Conservation (phyloP, 306 rosid genomes). For the Cucurbita ficifolia region DNA sequence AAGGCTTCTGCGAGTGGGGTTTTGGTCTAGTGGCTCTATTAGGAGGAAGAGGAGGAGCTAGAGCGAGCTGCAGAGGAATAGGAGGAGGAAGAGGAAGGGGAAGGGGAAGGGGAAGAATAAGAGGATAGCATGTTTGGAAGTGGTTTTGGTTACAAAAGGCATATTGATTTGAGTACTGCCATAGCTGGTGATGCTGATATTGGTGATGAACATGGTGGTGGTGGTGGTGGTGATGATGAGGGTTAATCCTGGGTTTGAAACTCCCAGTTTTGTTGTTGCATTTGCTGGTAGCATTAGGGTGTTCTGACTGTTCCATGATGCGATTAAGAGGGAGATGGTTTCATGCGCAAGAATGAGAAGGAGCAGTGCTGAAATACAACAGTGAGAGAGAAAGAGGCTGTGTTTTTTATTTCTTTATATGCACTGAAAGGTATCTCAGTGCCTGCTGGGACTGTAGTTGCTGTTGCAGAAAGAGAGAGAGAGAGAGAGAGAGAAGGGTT, state of each 20-base stretch:
- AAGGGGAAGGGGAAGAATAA: constrained; percentile 80
- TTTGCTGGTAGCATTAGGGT: constrained; percentile 49
- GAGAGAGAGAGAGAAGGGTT: constrained; percentile 16
- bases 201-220: constrained; percentile 11
- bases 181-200: constrained; percentile 30
- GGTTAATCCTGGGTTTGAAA: constrained; percentile 17
- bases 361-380: constrained; percentile 5
- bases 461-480: constrained; percentile 2
- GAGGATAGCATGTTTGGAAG: constrained; percentile 49
- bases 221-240: neutral
- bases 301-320: constrained; percentile 63
- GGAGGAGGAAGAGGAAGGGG: constrained; percentile 81
- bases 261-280: constrained; percentile 33
- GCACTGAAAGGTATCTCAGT: constrained; percentile 19
- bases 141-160: constrained; percentile 44
- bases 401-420: constrained; percentile 4
- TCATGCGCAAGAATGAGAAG: constrained; percentile 14
- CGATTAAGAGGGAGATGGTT: constrained; percentile 17
- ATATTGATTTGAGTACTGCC: constrained; percentile 40
- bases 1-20: constrained; percentile 57
- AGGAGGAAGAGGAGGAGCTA: constrained; percentile 51
- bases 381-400: neutral
- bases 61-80: constrained; percentile 57
- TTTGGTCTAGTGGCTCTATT: constrained; percentile 35
- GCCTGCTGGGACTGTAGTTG: constrained; percentile 8